Evolutionary conservation across 306 rosid genomes (phyloP).

Genomic region (Rubus idaeus): DNA sequence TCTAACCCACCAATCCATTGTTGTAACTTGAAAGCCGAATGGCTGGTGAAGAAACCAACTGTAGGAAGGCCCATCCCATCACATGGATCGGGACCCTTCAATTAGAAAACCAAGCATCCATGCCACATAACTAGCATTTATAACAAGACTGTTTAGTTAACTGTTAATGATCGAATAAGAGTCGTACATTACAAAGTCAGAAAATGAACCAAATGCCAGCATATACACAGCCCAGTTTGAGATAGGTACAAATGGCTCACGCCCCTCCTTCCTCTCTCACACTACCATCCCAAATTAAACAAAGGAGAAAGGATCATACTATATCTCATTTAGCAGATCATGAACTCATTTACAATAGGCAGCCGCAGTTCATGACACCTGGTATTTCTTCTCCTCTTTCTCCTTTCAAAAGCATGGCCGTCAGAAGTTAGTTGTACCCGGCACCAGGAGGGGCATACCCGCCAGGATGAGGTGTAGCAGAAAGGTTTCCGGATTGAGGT

Average conservation of each 20-base stretch:
- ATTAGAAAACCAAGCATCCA: not conserved
- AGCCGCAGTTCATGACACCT: not conserved
- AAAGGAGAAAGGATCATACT: not conserved
- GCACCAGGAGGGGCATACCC: constrained; percentile 30
- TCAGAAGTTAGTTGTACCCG: constrained; percentile 25
- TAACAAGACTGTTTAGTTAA: not conserved
- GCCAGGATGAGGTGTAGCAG: constrained; percentile 24
- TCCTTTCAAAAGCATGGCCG: constrained; percentile 6
- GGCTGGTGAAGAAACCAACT: not conserved
- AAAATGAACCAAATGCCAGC: constrained; percentile 2
- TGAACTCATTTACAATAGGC: not conserved
- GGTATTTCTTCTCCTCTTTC: not conserved
- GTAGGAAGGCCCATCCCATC: constrained; percentile 12
- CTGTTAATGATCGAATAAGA: not conserved
- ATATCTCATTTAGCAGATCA: not conserved
- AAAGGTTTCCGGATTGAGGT: constrained; percentile 31
- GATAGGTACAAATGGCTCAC: not conserved
- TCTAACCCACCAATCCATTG: constrained; percentile 26
- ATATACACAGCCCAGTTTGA: not conserved
- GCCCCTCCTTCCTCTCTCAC: not conserved
- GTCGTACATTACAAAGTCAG: too few relatives aligned
- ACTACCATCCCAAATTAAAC: not conserved
- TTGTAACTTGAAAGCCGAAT: constrained; percentile 2
- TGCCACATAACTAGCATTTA: not conserved
- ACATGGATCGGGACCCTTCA: constrained; percentile 52